Conservation (phyloP, 805 yeast species). For the Myxozyma neglecta region DNA sequence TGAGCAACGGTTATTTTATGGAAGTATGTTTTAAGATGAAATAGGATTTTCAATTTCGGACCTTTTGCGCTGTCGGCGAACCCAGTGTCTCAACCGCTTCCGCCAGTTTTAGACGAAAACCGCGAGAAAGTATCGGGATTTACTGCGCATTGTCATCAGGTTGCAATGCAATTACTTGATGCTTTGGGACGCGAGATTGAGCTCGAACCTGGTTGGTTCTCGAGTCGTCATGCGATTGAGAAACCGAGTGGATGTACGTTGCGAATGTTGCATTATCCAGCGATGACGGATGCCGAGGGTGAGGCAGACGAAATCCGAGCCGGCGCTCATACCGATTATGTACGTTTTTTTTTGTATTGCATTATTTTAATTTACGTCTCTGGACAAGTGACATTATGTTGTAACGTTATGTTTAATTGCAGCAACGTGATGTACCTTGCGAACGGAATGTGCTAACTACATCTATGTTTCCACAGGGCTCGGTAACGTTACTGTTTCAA, state of each 20-base stretch:
- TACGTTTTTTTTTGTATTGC: background rate
- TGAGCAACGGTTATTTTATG: background rate
- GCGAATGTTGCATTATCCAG: slow-evolving; percentile 70
- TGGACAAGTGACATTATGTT: no score
- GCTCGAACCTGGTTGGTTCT: slow-evolving; percentile 60
- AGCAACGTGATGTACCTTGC: background rate
- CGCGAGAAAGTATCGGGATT: slow-evolving; percentile 42
- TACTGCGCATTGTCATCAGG: slow-evolving; percentile 49
- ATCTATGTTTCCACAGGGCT: slow-evolving; percentile 44
- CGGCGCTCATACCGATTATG: slow-evolving; percentile 83
- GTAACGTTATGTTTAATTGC: no score
- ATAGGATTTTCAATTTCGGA: slow-evolving; percentile 63
- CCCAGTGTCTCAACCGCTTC: slow-evolving; percentile 47
- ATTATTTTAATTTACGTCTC: no score
- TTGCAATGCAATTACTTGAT: slow-evolving; percentile 52
- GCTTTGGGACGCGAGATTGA: slow-evolving; percentile 61
- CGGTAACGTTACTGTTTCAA: slow-evolving; percentile 71
- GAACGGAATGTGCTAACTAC: no score
- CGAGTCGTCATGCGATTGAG: slow-evolving; percentile 54
- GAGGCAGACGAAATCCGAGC: slow-evolving; percentile 52
- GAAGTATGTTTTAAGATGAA: background rate
- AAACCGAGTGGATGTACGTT: slow-evolving; percentile 63
- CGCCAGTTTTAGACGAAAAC: slow-evolving; percentile 53
- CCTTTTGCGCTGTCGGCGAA: slow-evolving; percentile 45
- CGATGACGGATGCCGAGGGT: slow-evolving; percentile 41